Evolutionary conservation across 2,329 filamentous ascomycete genomes (phyloP).

Genomic region (Thelonectria olida): DNA sequence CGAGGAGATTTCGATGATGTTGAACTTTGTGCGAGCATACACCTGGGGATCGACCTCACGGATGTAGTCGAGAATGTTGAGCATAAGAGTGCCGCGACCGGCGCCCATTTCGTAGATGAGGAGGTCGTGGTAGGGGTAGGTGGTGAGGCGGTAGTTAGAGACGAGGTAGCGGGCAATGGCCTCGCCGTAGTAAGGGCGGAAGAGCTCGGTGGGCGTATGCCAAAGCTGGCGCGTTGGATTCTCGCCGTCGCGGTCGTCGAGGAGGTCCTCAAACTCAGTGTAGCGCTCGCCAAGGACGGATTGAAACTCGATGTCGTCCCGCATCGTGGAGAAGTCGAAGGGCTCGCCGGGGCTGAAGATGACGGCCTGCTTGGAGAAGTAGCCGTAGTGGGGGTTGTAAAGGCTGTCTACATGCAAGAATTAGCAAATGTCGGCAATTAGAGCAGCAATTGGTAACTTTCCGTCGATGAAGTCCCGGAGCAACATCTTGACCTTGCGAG

Average conservation of each 20-base stretch:
- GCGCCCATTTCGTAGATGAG: conserved; percentile 99
- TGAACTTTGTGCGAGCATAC: conserved; percentile 92
- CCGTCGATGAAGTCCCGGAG: conserved; percentile 97
- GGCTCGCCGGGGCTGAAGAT: conserved; percentile 94
- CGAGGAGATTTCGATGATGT: conserved; percentile 93
- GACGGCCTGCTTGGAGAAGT: conserved; percentile 95
- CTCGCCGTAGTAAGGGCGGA: conserved; percentile 96
- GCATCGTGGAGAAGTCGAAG: conserved; percentile 84
- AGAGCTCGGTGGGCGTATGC: conserved; percentile 98
- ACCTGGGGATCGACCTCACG: conserved; percentile 88
- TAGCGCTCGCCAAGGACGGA: conserved; percentile 80
- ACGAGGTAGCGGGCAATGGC: conserved; percentile 96
- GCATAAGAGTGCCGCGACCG: conserved; percentile 96
- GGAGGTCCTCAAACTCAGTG: conserved; percentile 85
- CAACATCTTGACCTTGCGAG: conserved; percentile 92
- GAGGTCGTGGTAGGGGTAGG: conserved; percentile 95
- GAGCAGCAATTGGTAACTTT: conserved; percentile 49
- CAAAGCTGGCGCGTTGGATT: conserved; percentile 87
- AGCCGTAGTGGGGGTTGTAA: conserved; percentile 94
- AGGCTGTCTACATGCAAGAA: conserved; percentile 73
- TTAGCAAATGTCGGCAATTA: conserved; percentile 19
- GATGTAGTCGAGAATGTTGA: conserved; percentile 97
- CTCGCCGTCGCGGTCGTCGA: conserved; percentile 75
- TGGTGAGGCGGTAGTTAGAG: conserved; percentile 92
- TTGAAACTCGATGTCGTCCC: conserved; percentile 89